Evolutionary conservation across 176 grass and related monocot species (phyloP), one percentile per base, ranked within the genome.

Genomic region (Phyllostachys edulis): DNA sequence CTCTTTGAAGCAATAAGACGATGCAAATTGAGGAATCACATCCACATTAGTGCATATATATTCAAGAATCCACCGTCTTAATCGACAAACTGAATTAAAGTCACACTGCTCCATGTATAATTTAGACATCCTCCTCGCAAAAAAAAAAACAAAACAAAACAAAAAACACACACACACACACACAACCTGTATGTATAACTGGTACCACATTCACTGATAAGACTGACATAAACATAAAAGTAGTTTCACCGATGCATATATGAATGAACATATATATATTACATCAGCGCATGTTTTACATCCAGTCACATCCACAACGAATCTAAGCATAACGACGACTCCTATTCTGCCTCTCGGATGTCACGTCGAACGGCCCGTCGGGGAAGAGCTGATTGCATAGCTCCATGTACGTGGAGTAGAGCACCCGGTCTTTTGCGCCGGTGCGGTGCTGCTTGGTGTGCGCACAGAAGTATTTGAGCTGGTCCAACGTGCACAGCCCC

Each of bases 401-500:
- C 38, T 79, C 76, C 49, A 85, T 38, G 64, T 97, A 97, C 0
- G 82, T 73, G 16, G 79, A 46, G 51, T 69, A 94, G 18, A 94
- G 67, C 11, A 94, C 85, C 6, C 88, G 68, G 4, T 91, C 90
- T 70, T 94, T 97, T 1, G 92, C 88, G 0, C 92, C 87, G 0
- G 92, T 94, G 37, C 90, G 82, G 23, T 97, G 92, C 7, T 81
- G 82, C 5, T 69, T 50, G 1, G 73, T 94, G 29, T 64, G 23
- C 0, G 54, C 84, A 12, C 90, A 97, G 3, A 97, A 92, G 54
- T 87, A 41, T 26, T 97, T 92, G 10, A 97, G 92, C 57, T 97
- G 94, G 0, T 90, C 87, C 2, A 97, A 24, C 0, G 84, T 92
- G 83, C 91, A 92, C 0, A 77, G 24, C 4, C 92, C 94, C 0